These are phyloP conservation scores for Halophytophthora batemanensis DNA, from an alignment of 352 stramenopile genomes.

Conservation along the genomic window DNA sequence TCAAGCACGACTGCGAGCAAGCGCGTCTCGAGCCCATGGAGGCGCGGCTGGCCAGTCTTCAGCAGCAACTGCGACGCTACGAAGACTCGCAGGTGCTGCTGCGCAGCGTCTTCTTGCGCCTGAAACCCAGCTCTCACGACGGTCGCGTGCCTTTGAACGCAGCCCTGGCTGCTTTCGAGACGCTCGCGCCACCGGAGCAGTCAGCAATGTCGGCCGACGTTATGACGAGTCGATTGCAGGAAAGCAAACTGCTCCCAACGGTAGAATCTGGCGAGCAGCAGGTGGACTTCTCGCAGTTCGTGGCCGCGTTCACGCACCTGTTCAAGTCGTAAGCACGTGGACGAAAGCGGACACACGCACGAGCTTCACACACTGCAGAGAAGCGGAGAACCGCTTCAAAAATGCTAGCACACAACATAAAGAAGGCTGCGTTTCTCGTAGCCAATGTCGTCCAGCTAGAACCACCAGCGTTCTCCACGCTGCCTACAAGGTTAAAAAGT, in stretches of 20 bases:
- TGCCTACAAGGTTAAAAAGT: too few species aligned
- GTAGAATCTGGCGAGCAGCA: not conserved
- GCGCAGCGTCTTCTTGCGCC: conserved; percentile 27
- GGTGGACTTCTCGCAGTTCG: conserved; percentile 32
- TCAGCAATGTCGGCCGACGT: conserved; percentile 5
- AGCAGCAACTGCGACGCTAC: conserved; percentile 19
- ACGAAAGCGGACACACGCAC: too few species aligned
- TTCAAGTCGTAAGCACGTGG: conserved; percentile 20
- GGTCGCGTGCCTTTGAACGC: conserved; percentile 13
- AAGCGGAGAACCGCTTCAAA: too few species aligned
- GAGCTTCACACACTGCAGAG: too few species aligned
- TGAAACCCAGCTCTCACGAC: conserved; percentile 15
- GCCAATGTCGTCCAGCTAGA: too few species aligned
- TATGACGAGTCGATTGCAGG: conserved; percentile 11
- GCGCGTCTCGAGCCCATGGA: conserved; percentile 39
- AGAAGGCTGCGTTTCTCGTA: too few species aligned
- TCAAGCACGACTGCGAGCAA: conserved; percentile 46
- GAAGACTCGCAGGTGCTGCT: conserved; percentile 24
- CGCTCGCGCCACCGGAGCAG: conserved; percentile 19
- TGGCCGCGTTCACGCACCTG: conserved; percentile 22
- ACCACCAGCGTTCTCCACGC: too few species aligned
- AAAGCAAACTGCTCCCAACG: conserved; percentile 2
- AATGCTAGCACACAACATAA: too few species aligned
- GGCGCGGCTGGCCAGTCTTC: conserved; percentile 25
- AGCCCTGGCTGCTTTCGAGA: conserved; percentile 23